Base-by-base conservation (phyloP, 2,329 filamentous ascomycete genomes). In the Neocatenulostroma microsporum region DNA sequence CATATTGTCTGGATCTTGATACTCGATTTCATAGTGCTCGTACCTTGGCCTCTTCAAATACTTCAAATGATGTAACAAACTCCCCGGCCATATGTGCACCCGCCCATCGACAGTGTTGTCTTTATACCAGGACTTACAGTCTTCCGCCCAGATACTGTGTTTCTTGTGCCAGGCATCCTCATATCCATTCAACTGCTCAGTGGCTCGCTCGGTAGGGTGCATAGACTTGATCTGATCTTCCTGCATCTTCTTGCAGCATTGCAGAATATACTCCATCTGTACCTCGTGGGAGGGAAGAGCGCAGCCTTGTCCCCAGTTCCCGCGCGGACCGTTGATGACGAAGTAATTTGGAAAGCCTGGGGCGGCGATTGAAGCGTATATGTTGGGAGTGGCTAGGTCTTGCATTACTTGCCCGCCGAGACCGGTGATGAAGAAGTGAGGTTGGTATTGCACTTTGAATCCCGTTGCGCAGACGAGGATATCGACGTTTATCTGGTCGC, bases 1-100 rank as follows among this genome's bases (percentile, higher is more conserved):
- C 5, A 58, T 53, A 46, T 71, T 70, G 20, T 45, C 46, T 8
- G 46, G 31, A 13, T 58, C 61, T 30, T 55, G 53, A 42, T 71
- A 70, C 34, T 55, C 55, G 24, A 71, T 61, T 9, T 70, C 61
- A 42, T 66, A 70, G 44, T 72, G 66, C 46, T 72, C 68, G 2
- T 56, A 57, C 5, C 69, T 53, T 5, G 69, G 60, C 3, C 63
- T 54, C 9, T 57, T 48, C 11, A 56, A 36, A 33, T 47, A 49
- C 29, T 50, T 48, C 17, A 53, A 36, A 28, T 49, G 51, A 8
- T 42, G 44, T 15, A 51, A 38, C 26, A 47, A 45, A 14, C 46
- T 50, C 1, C 51, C 53, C 1, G 48, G 44, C 44, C 44, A 34
- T 10, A 34, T 34, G 17, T 34, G 32, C 5, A 34, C 20, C 10